phyloP scores from a whole-genome alignment of 768 basidiomycete genomes.

The Termitomyces eurrhizus region DNA sequence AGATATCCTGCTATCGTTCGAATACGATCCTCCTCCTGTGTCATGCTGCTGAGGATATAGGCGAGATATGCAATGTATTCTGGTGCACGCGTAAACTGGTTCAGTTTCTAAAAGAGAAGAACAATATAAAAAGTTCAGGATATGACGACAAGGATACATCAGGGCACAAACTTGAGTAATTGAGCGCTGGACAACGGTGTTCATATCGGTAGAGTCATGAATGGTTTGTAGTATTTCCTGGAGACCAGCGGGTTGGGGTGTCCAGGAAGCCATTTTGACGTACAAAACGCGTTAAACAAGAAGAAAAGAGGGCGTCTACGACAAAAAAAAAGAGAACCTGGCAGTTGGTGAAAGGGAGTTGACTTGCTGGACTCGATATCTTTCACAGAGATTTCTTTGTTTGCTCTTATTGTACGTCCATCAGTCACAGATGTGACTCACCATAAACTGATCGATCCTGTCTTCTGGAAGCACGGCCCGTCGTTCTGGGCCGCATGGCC shows the following conservation, averaged over 20 bases:
- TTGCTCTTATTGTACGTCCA: slow-evolving; percentile 10
- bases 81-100: slow-evolving; percentile 79
- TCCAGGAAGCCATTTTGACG: slow-evolving; percentile 69
- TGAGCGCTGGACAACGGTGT: slow-evolving; percentile 67
- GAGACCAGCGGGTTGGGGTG: slow-evolving; percentile 79
- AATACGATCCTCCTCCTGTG: slow-evolving; percentile 86
- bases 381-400: slow-evolving; percentile 23
- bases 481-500: not conserved
- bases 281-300: slow-evolving; percentile 34
- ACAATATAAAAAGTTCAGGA: slow-evolving; percentile 18
- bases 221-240: slow-evolving; percentile 91
- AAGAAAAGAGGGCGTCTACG: slow-evolving; percentile 18
- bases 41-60: slow-evolving; percentile 80
- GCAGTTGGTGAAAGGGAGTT: slow-evolving; percentile 17
- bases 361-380: slow-evolving; percentile 15
- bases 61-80: slow-evolving; percentile 97
- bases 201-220: slow-evolving; percentile 82
- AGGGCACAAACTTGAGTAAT: slow-evolving; percentile 71
- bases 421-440: slow-evolving; percentile 18
- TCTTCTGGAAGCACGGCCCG: slow-evolving; percentile 9
- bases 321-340: slow-evolving; percentile 20
- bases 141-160: slow-evolving; percentile 17
- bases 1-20: slow-evolving; percentile 95
- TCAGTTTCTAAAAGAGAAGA: slow-evolving; percentile 63
- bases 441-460: slow-evolving; percentile 11